A percentile compares a stretch with the other conserved stretches of the same genome.
These are phyloP conservation scores for Colletotrichum sp. DNA, from an alignment of 2,329 filamentous ascomycete genomes.

Conservation along the genomic window DNA sequence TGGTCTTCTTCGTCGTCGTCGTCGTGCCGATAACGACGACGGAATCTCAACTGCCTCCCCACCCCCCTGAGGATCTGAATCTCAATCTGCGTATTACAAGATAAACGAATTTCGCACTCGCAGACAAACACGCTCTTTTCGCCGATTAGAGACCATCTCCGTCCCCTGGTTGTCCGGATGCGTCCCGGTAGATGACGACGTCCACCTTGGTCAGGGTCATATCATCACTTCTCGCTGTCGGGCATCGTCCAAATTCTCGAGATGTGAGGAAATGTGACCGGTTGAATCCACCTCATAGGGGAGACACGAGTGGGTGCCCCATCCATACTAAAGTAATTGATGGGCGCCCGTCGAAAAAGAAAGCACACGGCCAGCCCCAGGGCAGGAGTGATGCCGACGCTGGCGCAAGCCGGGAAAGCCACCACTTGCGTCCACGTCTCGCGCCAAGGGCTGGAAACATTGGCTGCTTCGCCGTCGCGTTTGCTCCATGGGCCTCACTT, in stretches of 20 bases:
- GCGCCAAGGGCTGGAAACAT: background rate
- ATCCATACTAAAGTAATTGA: background rate
- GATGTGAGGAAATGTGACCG: background rate
- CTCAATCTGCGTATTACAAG: background rate
- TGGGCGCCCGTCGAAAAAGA: slow-evolving; percentile 3
- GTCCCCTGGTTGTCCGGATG: background rate
- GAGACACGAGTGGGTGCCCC: background rate
- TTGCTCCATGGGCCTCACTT: background rate
- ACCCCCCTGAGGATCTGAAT: background rate
- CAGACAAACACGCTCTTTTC: background rate
- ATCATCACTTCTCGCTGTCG: background rate
- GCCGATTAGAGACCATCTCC: background rate
- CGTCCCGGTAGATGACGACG: background rate
- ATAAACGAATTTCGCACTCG: background rate
- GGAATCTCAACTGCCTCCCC: background rate
- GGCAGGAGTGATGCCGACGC: background rate
- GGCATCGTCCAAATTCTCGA: background rate
- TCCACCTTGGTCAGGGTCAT: background rate
- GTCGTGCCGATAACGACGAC: background rate
- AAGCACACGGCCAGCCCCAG: slow-evolving; percentile 2
- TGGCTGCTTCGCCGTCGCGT: background rate
- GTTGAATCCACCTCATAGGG: background rate
- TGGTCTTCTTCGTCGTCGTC: background rate
- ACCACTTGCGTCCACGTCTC: background rate
- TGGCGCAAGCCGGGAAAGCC: slow-evolving; percentile 4